Evolutionary conservation across 768 basidiomycete genomes (phyloP).

Genomic region (Gyrodon lividus): DNA sequence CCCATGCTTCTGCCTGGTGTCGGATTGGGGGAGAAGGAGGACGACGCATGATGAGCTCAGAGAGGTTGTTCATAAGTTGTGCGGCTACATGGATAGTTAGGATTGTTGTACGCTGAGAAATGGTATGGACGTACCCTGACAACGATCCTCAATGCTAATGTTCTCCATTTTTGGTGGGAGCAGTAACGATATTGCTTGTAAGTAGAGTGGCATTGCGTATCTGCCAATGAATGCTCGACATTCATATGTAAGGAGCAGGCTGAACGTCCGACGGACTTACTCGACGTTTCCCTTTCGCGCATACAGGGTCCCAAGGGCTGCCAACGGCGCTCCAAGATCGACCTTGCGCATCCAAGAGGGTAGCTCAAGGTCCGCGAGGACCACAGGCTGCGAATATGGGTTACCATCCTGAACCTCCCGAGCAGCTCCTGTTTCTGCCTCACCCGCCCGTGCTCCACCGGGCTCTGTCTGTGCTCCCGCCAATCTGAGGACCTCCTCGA

Average conservation of each 20-base stretch:
- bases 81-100: slow-evolving; percentile 32
- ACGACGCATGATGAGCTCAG: slow-evolving; percentile 40
- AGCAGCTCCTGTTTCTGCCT: slow-evolving; percentile 1
- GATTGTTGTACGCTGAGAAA: not conserved
- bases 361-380: slow-evolving; percentile 52
- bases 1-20: slow-evolving; percentile 60
- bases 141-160: slow-evolving; percentile 47
- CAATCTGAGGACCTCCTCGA: slow-evolving; percentile 41
- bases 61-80: slow-evolving; percentile 50
- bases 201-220: slow-evolving; percentile 62
- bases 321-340: slow-evolving; percentile 67
- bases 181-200: slow-evolving; percentile 62
- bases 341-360: slow-evolving; percentile 59
- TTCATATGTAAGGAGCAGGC: not conserved
- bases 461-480: slow-evolving; percentile 10
- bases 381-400: slow-evolving; percentile 15
- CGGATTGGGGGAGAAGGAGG: slow-evolving; percentile 36
- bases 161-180: slow-evolving; percentile 40
- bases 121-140: slow-evolving; percentile 47
- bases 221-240: slow-evolving; percentile 31
- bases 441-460: not conserved
- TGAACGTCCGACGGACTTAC: slow-evolving; percentile 9
- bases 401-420: not conserved
- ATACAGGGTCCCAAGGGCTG: slow-evolving; percentile 64
- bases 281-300: slow-evolving; percentile 53